Percentiles rank a stretch among this genome's conserved stretches.
Evolutionary conservation across 176 grass and related monocot species (phyloP).

Genomic region (Zea mays): DNA sequence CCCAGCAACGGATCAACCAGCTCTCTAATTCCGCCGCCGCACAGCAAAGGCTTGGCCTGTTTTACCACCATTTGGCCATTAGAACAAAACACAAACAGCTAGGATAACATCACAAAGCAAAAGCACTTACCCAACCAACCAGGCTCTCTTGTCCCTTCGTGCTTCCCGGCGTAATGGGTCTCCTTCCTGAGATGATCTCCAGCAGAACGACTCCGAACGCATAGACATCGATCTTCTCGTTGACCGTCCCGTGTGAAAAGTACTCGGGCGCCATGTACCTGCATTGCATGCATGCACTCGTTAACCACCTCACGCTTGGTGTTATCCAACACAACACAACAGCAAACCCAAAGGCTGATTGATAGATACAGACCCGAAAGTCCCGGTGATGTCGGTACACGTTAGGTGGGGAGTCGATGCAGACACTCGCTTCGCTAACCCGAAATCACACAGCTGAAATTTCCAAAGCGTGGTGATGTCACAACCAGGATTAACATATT

Average conservation of each 20-base stretch:
- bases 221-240: constrained; percentile 94
- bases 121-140: constrained; percentile 80
- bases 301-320: constrained; percentile 38
- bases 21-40: constrained; percentile 61
- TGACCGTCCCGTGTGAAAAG: constrained; percentile 82
- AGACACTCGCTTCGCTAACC: constrained; percentile 80
- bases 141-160: constrained; percentile 82
- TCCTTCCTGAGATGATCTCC: constrained; percentile 92
- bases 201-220: constrained; percentile 89
- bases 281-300: too few relatives aligned
- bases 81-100: not conserved
- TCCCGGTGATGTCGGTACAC: constrained; percentile 87
- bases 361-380: constrained; percentile 71
- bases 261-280: constrained; percentile 96
- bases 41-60: constrained; percentile 84
- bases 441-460: constrained; percentile 94
- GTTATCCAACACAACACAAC: constrained; percentile 16
- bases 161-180: constrained; percentile 69
- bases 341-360: not conserved
- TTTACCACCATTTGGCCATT: constrained; percentile 1
- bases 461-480: constrained; percentile 36
- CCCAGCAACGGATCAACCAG: constrained; percentile 64
- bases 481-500: constrained; percentile 23
- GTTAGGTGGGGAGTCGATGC: constrained; percentile 64
- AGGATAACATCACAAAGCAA: constrained; percentile 1